A percentile compares a stretch with the other conserved stretches of the same genome.
Conservation (phyloP, 2,329 filamentous ascomycete species). For the Clathrospora elynae region DNA sequence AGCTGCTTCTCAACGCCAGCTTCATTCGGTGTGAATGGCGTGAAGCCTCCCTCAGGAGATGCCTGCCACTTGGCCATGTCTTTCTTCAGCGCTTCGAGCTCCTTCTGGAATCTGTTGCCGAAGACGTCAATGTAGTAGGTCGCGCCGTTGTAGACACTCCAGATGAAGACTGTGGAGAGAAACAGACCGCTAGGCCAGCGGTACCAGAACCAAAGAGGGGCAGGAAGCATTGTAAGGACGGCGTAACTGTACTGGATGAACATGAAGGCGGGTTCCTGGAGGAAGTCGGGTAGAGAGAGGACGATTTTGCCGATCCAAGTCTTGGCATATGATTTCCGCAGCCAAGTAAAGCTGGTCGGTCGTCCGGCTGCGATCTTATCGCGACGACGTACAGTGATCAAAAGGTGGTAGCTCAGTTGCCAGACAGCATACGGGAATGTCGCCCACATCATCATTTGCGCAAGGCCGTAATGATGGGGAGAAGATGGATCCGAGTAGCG, state of each 20-base stretch:
- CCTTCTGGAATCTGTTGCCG: conserved; percentile 94
- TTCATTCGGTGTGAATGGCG: conserved; percentile 33
- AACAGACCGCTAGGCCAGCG: conserved; percentile 78
- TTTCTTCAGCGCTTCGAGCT: conserved; percentile 83
- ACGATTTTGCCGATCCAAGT: conserved; percentile 88
- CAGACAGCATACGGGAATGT: conserved; percentile 90
- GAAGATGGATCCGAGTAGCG: conserved; percentile 71
- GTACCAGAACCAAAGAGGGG: conserved; percentile 92
- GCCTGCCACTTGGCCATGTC: conserved; percentile 89
- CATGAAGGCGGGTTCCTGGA: conserved; percentile 95
- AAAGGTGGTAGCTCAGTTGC: conserved; percentile 91
- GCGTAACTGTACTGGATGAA: conserved; percentile 92
- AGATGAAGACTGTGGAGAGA: conserved; percentile 80
- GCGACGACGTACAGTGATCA: conserved; percentile 92
- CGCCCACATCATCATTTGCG: conserved; percentile 92
- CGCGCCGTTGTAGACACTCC: conserved; percentile 96
- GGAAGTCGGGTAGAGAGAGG: conserved; percentile 70
- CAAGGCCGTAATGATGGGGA: conserved; percentile 76
- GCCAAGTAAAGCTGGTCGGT: conserved; percentile 96
- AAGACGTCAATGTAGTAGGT: conserved; percentile 99
- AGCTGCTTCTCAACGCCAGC: conserved; percentile 29
- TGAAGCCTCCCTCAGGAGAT: conserved; percentile 34
- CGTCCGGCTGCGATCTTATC: conserved; percentile 95
- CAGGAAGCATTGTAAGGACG: conserved; percentile 89
- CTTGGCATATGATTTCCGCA: conserved; percentile 87